A percentile compares a stretch with the other conserved stretches of the same genome.
These are phyloP conservation scores for Dendrobium catenatum DNA, from an alignment of 106 monocot species.

Conservation along the genomic window DNA sequence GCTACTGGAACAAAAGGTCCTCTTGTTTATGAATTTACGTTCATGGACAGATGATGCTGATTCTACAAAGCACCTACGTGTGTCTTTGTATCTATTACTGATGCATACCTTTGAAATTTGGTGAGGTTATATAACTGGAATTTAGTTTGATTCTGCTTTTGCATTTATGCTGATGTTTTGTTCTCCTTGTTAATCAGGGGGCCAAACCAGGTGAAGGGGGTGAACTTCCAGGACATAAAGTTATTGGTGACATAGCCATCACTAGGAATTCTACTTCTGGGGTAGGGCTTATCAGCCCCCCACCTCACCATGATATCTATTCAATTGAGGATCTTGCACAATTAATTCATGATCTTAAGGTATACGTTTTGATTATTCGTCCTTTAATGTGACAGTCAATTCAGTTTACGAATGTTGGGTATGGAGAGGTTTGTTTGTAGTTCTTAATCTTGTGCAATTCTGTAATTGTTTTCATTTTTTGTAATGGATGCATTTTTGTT, in stretches of 20 bases:
- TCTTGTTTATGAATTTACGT: constrained; percentile 82
- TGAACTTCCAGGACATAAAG: constrained; percentile 97
- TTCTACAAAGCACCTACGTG: constrained; percentile 54
- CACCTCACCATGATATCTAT: constrained; percentile 98
- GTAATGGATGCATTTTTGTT: background rate
- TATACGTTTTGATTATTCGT: constrained; percentile 14
- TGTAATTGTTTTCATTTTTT: background rate
- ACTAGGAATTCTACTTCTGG: constrained; percentile 98
- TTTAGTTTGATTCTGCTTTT: constrained; percentile 24
- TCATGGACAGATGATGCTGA: constrained; percentile 84
- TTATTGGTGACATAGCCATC: constrained; percentile 94
- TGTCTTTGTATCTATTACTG: constrained; percentile 62
- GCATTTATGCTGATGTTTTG: constrained; percentile 13
- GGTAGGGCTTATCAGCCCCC: constrained; percentile 96
- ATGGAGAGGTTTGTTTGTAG: background rate
- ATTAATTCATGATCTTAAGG: constrained; percentile 98
- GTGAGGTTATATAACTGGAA: constrained; percentile 55
- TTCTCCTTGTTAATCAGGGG: constrained; percentile 38
- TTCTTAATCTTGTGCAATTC: background rate
- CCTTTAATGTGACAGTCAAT: background rate
- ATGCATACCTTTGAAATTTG: constrained; percentile 67
- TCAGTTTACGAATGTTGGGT: background rate
- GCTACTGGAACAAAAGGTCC: constrained; percentile 43
- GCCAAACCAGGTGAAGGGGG: constrained; percentile 99
- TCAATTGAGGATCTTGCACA: constrained; percentile 99